Evolutionary conservation across 2,329 filamentous ascomycete species (phyloP).

Genomic region (Aspergillus quadrilineatus): DNA sequence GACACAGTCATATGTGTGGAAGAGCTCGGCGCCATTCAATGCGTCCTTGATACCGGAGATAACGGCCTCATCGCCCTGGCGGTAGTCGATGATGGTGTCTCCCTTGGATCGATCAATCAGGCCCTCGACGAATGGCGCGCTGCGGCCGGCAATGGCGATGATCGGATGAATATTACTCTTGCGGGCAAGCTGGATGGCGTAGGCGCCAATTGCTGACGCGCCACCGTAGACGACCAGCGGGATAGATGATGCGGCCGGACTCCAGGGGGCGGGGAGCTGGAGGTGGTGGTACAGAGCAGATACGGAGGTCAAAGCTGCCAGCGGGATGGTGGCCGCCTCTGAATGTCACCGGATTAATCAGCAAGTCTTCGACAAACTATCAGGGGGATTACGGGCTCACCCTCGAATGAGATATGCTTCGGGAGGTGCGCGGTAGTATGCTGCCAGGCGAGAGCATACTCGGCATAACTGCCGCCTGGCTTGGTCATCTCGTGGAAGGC

Average conservation of each 20-base stretch:
- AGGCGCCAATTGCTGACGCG: constrained; percentile 58
- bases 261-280: constrained; percentile 52
- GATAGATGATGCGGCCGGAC: constrained; percentile 33
- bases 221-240: constrained; percentile 52
- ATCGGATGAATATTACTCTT: constrained; percentile 61
- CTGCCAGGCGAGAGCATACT: constrained; percentile 55
- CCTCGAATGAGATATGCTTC: constrained; percentile 52
- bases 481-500: constrained; percentile 51
- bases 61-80: constrained; percentile 55
- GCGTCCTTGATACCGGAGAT: constrained; percentile 44
- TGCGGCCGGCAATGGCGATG: constrained; percentile 59
- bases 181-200: constrained; percentile 57
- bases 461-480: constrained; percentile 54
- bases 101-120: constrained; percentile 56
- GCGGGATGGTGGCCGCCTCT: constrained; percentile 58
- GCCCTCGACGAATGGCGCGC: constrained; percentile 50
- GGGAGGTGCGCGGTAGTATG: constrained; percentile 58
- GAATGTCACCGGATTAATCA: not conserved
- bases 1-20: constrained; percentile 7
- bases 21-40: constrained; percentile 21
- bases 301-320: constrained; percentile 56
- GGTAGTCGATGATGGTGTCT: constrained; percentile 62
- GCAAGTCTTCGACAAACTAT: not conserved
- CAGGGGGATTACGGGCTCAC: constrained; percentile 25
- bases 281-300: constrained; percentile 52